phyloP scores from a whole-genome alignment of 2,329 filamentous ascomycete genomes.

The Macrophomina phaseolina region DNA sequence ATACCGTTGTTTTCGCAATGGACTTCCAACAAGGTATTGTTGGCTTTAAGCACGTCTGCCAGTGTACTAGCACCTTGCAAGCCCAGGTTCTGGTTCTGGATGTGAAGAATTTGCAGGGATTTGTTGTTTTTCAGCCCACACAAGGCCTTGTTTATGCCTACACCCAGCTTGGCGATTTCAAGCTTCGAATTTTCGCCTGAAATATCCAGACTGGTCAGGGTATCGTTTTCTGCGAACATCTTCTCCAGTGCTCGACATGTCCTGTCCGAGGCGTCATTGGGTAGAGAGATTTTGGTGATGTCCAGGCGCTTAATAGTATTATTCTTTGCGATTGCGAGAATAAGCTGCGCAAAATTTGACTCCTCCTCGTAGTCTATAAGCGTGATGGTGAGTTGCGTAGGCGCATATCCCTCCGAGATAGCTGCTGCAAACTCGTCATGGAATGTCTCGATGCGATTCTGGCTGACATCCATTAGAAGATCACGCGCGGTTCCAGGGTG shows the following conservation, averaged over 20 bases:
- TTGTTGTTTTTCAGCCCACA: conserved; percentile 68
- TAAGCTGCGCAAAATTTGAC: conserved; percentile 66
- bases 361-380: conserved; percentile 73
- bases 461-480: conserved; percentile 70
- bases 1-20: conserved; percentile 76
- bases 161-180: conserved; percentile 72
- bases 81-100: conserved; percentile 72
- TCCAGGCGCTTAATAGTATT: conserved; percentile 68
- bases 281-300: conserved; percentile 72
- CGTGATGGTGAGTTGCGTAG: conserved; percentile 68
- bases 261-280: conserved; percentile 70
- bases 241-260: conserved; percentile 68
- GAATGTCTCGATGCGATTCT: conserved; percentile 63
- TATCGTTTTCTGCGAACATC: conserved; percentile 71
- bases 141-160: conserved; percentile 70
- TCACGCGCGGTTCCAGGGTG: conserved; percentile 57
- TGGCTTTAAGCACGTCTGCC: conserved; percentile 70
- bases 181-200: conserved; percentile 74
- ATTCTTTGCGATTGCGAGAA: conserved; percentile 67
- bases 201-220: conserved; percentile 70
- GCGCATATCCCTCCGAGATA: conserved; percentile 60
- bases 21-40: conserved; percentile 66
- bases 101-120: conserved; percentile 65
- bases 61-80: conserved; percentile 72
- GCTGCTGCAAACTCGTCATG: conserved; percentile 59